These are phyloP conservation scores for Calocera viscosa DNA, from an alignment of 768 basidiomycete genomes.

Conservation along the genomic window DNA sequence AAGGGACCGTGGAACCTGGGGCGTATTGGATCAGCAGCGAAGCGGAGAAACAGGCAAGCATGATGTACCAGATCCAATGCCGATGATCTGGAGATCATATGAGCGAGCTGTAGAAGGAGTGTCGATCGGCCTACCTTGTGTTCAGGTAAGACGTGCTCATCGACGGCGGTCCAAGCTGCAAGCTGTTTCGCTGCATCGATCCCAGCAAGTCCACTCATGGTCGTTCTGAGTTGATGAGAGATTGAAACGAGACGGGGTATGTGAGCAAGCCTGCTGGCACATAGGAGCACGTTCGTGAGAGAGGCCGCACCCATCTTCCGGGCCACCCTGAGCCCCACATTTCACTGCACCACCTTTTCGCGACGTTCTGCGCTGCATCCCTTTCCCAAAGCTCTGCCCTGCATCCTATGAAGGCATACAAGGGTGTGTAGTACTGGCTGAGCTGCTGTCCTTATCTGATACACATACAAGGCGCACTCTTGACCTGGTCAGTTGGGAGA, in stretches of 20 bases:
- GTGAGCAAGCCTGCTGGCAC: background rate
- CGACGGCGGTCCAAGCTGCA: slow-evolving; percentile 90
- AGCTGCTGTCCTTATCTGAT: background rate
- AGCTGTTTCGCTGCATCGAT: slow-evolving; percentile 78
- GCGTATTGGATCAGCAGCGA: slow-evolving; percentile 7
- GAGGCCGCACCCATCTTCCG: background rate
- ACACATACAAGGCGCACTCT: slow-evolving; percentile 41
- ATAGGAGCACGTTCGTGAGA: background rate
- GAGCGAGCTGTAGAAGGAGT: slow-evolving; percentile 9
- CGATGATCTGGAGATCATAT: slow-evolving; percentile 53
- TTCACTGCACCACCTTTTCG: too few species aligned
- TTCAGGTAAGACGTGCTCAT: slow-evolving; percentile 67
- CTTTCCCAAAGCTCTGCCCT: too few species aligned
- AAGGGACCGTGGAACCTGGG: slow-evolving; percentile 82
- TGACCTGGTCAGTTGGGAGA: slow-evolving; percentile 44
- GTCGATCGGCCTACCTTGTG: slow-evolving; percentile 48
- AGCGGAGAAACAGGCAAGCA: background rate
- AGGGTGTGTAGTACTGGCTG: slow-evolving; percentile 32
- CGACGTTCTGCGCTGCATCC: too few species aligned
- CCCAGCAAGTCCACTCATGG: slow-evolving; percentile 11
- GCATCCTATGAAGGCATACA: slow-evolving; percentile 47
- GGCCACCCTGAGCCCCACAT: background rate
- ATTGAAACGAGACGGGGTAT: background rate
- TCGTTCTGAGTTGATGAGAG: background rate
- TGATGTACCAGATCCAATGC: slow-evolving; percentile 65